Percentiles rank a stretch among this genome's conserved stretches.
Conservation (phyloP, 495 filamentous ascomycete genomes). For the Neurospora cerealis region DNA sequence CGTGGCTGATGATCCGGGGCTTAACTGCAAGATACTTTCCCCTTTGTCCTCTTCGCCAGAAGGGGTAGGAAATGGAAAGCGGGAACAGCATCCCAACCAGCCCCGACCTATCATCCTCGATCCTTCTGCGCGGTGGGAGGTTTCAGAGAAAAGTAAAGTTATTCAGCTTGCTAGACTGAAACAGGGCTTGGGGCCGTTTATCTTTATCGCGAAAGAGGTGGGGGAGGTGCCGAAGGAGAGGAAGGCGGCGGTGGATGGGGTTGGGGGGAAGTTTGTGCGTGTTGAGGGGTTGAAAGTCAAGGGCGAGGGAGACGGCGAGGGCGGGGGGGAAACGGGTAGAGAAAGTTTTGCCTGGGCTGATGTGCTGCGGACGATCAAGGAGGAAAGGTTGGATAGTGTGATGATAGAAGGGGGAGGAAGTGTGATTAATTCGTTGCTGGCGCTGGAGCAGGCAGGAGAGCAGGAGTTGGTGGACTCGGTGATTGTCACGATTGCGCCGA, state of each 20-base stretch:
- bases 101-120: conserved; percentile 75
- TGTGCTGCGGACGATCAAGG: conserved; percentile 46
- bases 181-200: conserved; percentile 60
- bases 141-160: conserved; percentile 49
- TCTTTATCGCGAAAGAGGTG: conserved; percentile 39
- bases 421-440: conserved; percentile 66
- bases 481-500: conserved; percentile 76
- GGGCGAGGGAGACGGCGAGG: background rate
- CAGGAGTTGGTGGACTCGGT: conserved; percentile 58
- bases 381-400: conserved; percentile 59
- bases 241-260: conserved; percentile 18
- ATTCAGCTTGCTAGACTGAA: conserved; percentile 53
- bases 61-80: background rate
- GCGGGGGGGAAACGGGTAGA: conserved; percentile 7
- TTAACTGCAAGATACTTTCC: conserved; percentile 48
- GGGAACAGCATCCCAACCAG: conserved; percentile 29
- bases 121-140: conserved; percentile 57
- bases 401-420: conserved; percentile 84
- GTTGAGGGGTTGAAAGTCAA: conserved; percentile 1
- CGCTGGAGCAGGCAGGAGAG: conserved; percentile 33
- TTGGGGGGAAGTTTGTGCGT: conserved; percentile 31
- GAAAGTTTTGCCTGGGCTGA: conserved; percentile 44
- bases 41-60: conserved; percentile 33
- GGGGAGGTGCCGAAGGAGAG: conserved; percentile 12
- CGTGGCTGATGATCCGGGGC: conserved; percentile 68